Conservation (phyloP, 106 monocot species). For the Dactylorhiza incarnata region DNA sequence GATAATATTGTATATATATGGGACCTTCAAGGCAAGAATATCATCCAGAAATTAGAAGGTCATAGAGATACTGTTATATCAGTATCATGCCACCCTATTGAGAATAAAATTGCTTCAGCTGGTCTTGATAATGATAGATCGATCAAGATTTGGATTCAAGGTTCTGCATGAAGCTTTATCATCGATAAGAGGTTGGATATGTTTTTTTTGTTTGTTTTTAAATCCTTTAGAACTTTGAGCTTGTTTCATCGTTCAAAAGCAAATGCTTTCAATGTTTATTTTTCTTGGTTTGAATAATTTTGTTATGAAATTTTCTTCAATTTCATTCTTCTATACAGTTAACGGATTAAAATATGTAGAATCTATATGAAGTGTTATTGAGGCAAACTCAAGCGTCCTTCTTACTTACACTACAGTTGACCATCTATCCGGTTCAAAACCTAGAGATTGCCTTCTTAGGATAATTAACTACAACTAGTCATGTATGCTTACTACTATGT, state of each 20-base stretch:
- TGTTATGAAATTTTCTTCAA: neutral
- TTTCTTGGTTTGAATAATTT: neutral
- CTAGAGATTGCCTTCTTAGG: neutral
- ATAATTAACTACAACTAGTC: neutral
- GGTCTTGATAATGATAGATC: constrained; percentile 73
- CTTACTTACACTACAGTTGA: neutral
- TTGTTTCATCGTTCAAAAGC: neutral
- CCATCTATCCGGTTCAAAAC: neutral
- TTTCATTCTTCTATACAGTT: neutral
- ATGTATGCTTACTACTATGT: neutral
- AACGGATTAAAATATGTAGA: neutral
- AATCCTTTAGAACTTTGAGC: neutral
- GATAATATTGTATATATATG: constrained; percentile 80
- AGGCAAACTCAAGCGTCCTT: neutral
- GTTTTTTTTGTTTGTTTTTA: neutral
- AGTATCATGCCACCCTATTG: constrained; percentile 76
- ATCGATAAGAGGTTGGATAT: neutral
- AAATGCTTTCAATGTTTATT: neutral
- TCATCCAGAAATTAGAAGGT: constrained; percentile 87
- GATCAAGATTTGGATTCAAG: constrained; percentile 76
- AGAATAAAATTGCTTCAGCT: constrained; percentile 84
- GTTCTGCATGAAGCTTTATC: constrained; percentile 8
- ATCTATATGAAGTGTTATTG: neutral
- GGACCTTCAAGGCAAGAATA: constrained; percentile 88
- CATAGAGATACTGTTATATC: constrained; percentile 82